Evolutionary conservation across 1,284 basidiomycete species (phyloP).

Genomic region (Ceratobasidium sp.): DNA sequence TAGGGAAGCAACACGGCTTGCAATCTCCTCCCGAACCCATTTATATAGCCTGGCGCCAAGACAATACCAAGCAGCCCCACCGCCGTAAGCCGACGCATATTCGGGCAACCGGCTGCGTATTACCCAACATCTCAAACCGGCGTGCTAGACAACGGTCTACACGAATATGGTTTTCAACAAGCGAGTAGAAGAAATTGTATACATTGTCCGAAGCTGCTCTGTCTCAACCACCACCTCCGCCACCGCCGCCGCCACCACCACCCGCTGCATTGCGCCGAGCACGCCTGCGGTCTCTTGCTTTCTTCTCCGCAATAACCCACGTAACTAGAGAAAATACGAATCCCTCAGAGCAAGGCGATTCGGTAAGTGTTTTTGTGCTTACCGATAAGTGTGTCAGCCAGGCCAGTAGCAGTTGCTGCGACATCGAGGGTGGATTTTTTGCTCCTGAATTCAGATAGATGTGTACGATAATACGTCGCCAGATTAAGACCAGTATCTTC

Average conservation of each 20-base stretch:
- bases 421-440: conserved; percentile 22
- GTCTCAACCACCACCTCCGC: conserved; percentile 3
- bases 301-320: conserved; percentile 30
- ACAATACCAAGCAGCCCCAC: no score
- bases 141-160: not conserved
- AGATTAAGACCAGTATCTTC: conserved; percentile 22
- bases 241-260: conserved; percentile 15
- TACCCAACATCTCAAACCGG: not conserved
- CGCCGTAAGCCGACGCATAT: not conserved
- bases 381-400: conserved; percentile 4
- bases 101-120: not conserved
- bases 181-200: no score
- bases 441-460: not conserved
- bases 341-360: not conserved
- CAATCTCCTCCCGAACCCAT: no score
- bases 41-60: no score
- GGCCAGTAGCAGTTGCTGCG: not conserved
- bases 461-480: conserved; percentile 18
- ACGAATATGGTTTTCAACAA: not conserved
- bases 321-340: not conserved
- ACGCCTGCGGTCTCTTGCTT: conserved; percentile 14
- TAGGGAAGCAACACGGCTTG: no score
- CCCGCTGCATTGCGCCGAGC: not conserved
- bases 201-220: no score
- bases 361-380: not conserved